These are phyloP conservation scores for Aspergillus sclerotialis DNA, from an alignment of 2,329 filamentous ascomycete species.

Conservation along the genomic window DNA sequence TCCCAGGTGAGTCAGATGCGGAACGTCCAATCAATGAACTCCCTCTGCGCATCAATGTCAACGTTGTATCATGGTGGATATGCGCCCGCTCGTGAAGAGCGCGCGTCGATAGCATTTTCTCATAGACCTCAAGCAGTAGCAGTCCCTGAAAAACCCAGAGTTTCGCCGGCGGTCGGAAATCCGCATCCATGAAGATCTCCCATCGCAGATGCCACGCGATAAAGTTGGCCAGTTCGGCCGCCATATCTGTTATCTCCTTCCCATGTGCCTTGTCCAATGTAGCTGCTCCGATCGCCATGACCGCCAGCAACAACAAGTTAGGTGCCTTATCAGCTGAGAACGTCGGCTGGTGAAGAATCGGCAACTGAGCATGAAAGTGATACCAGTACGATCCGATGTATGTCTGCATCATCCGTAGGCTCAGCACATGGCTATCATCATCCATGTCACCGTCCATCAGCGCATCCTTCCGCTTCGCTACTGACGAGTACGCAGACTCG, in stretches of 20 bases:
- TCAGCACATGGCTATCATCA: slow-evolving; percentile 57
- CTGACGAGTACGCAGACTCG: slow-evolving; percentile 67
- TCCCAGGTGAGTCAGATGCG: slow-evolving; percentile 75
- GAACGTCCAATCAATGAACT: slow-evolving; percentile 84
- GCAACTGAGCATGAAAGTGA: slow-evolving; percentile 88
- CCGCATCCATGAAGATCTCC: slow-evolving; percentile 88
- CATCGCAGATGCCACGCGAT: slow-evolving; percentile 89
- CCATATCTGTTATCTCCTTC: slow-evolving; percentile 63
- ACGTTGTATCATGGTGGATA: slow-evolving; percentile 91
- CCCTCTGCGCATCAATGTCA: slow-evolving; percentile 90
- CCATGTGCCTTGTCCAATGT: slow-evolving; percentile 80
- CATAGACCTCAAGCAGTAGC: slow-evolving; percentile 82
- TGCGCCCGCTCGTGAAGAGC: slow-evolving; percentile 89
- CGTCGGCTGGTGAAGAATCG: slow-evolving; percentile 89
- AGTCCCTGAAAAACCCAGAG: slow-evolving; percentile 94
- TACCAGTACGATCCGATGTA: slow-evolving; percentile 93
- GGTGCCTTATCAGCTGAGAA: slow-evolving; percentile 84
- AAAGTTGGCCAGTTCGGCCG: slow-evolving; percentile 81
- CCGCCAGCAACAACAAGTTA: slow-evolving; percentile 73
- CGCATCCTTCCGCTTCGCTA: slow-evolving; percentile 66
- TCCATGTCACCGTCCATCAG: slow-evolving; percentile 73
- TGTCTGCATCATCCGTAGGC: slow-evolving; percentile 89
- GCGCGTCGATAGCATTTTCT: slow-evolving; percentile 95
- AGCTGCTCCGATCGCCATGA: slow-evolving; percentile 88
- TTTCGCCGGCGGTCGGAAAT: slow-evolving; percentile 86